Base-by-base conservation (phyloP, 805 yeast species). In the Sugiyamaella smithiae region DNA sequence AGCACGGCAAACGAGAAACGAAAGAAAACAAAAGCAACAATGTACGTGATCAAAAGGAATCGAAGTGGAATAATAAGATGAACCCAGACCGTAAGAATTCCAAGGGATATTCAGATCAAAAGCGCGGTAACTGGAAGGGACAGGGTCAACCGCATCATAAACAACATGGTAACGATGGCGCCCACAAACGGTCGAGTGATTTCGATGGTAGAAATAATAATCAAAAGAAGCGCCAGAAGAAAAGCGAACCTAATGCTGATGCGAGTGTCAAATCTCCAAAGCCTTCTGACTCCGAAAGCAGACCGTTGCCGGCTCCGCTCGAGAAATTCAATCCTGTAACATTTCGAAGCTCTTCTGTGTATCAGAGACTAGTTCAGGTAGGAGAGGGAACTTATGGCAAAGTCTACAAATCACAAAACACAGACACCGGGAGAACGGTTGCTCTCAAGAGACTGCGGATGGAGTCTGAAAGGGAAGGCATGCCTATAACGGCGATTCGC, bases 301-400 rank as follows among this genome's bases (percentile, higher is more conserved):
- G 12, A 29, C 5, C 33, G 7, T n/a, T n/a, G 33, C 14, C 33
- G 33, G 20, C 38, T 14, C 38, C 8, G 9, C 38, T 14, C 22
- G 20, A 35, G 38, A 16, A 16, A 4, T 35, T 35, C 4, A 14
- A 35, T 14, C 54, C 55, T 3, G 28, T 47, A 11, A 46, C 45
- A 5, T 29, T 44, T 43, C 33, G 56, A 14, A 28, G 28, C 9
- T 36, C 48, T 2, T 48, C 57, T n/a, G 61, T 66, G n/a, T 88
- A 85, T 64, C 83, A 84, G 55, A 72, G 90, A 47, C 79, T 87
- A 1, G 75, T 79, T 35, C 98, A 93, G 63, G 98, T 93, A 4
- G 99, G 99, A n/a, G 98, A 93, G 67, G 99, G 99, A 7, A 93
- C 98, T 0, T 93, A 93, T 65, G 99, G 99, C 16, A 89, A 88